Conservation (phyloP, 1,284 basidiomycete genomes). For the Vanrija pseudolonga region DNA sequence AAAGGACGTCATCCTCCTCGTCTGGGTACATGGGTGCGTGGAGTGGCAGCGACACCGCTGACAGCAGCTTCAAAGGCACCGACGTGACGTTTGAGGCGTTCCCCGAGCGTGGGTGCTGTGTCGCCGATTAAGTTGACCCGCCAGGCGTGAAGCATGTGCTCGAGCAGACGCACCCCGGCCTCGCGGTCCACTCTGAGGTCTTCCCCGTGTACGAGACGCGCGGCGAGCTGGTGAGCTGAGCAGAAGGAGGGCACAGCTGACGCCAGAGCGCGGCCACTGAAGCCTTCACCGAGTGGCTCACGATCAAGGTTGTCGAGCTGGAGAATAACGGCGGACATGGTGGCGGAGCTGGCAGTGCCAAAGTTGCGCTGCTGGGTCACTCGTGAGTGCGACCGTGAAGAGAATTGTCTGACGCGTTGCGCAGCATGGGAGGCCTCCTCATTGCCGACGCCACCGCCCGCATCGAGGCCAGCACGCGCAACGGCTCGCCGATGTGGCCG, state of each 20-base stretch:
- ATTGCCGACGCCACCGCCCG: slow-evolving; percentile 77
- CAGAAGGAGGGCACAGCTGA: not conserved
- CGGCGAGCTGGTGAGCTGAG: slow-evolving; percentile 67
- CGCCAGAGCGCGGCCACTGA: slow-evolving; percentile 70
- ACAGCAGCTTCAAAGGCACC: slow-evolving; percentile 49
- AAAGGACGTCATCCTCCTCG: slow-evolving; percentile 45
- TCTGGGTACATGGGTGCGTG: slow-evolving; percentile 50
- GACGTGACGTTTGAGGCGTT: slow-evolving; percentile 50
- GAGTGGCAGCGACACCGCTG: slow-evolving; percentile 7
- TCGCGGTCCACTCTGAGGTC: slow-evolving; percentile 66
- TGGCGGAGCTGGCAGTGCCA: slow-evolving; percentile 71
- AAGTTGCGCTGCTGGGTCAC: slow-evolving; percentile 84
- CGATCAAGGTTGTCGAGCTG: slow-evolving; percentile 68
- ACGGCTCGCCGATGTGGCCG: slow-evolving; percentile 44
- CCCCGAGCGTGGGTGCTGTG: slow-evolving; percentile 36
- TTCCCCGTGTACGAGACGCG: slow-evolving; percentile 93
- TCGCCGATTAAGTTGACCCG: too few relatives aligned
- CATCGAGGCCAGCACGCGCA: slow-evolving; percentile 54
- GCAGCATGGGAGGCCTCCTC: slow-evolving; percentile 83
- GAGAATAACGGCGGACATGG: slow-evolving; percentile 64
- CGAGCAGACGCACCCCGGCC: slow-evolving; percentile 48
- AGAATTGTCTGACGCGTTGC: not conserved
- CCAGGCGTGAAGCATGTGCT: slow-evolving; percentile 71
- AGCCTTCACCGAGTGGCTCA: slow-evolving; percentile 83
- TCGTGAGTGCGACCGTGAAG: slow-evolving; percentile 55